Evolutionary conservation across 768 basidiomycete genomes (phyloP), one percentile per base, ranked within the genome.

Genomic region (Mycena alexandri): DNA sequence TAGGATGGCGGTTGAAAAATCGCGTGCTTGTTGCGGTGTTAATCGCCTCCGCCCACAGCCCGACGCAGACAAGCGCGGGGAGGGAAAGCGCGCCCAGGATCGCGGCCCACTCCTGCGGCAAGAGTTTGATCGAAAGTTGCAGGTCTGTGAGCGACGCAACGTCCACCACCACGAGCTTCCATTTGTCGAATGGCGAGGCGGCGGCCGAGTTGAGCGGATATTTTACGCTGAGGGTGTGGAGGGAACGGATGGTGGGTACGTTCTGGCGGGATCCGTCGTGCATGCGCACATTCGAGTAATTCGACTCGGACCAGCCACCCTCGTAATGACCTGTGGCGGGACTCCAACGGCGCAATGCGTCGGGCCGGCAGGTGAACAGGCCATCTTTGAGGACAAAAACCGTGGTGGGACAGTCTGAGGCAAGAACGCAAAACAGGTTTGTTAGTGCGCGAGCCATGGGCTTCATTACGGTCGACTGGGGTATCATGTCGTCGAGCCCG

Each of bases 331-430:
- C 60, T 16, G 56, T 63, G 22, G 24, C 56, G 10, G 67, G 67
- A 17, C 50, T 63, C 67, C 67, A 68, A 25, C 56, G 61, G 2
- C 61, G 61, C 24, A 68, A 42, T 8, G 59, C 58, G 10, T 50
- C 65, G 12, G 63, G 63, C 3, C 63, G 63, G 14, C 63, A 65
- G 11, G 63, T 65, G n/a, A 65, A 65, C n/a, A 65, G 56, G 3
- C 63, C 63, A 13, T 59, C 56, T 29, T 65, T n/a, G 13, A 65
- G 47, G 11, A 65, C 43, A 17, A 58, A 50, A 5, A 65, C 63
- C 48, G 63, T 59, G 4, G 50, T 38, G 21, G 50, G 50, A 14
- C 29, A 59, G 51, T 58, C 63, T 4, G n/a, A 13, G 12, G 57
- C 7, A 25, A 65, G 19, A 7, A 41, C 46, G 25, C 7, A 58